phyloP scores from a whole-genome alignment of 1,284 basidiomycete genomes.

The Cryptococcus amylolentus region DNA sequence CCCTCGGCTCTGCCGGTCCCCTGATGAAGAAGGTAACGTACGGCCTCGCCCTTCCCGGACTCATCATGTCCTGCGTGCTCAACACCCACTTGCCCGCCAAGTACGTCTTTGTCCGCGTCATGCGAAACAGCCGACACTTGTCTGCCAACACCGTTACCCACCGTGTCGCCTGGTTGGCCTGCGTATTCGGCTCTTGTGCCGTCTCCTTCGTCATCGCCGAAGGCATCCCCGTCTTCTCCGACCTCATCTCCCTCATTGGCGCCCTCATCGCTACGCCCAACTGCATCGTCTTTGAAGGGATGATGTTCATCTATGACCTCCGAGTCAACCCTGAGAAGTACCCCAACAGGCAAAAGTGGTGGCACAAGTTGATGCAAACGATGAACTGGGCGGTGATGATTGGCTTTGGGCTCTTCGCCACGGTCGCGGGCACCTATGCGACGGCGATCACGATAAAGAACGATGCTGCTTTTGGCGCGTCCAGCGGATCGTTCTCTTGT shows the following conservation, averaged over 20 bases:
- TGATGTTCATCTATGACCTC: slow-evolving; percentile 13
- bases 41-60: slow-evolving; percentile 45
- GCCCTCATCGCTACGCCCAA: slow-evolving; percentile 26
- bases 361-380: slow-evolving; percentile 18
- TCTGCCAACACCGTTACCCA: slow-evolving; percentile 59
- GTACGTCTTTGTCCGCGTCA: slow-evolving; percentile 58
- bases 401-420: slow-evolving; percentile 26
- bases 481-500: slow-evolving; percentile 22
- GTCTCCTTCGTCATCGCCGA: slow-evolving; percentile 14
- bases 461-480: slow-evolving; percentile 27
- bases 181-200: slow-evolving; percentile 48
- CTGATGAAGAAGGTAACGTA: slow-evolving; percentile 48
- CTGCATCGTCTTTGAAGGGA: background rate
- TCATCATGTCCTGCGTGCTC: slow-evolving; percentile 18
- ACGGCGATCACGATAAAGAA: slow-evolving; percentile 27
- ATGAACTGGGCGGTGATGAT: slow-evolving; percentile 28
- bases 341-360: slow-evolving; percentile 11
- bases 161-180: slow-evolving; percentile 56
- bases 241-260: slow-evolving; percentile 34
- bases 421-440: slow-evolving; percentile 34
- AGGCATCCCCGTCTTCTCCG: slow-evolving; percentile 38
- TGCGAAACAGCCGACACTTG: slow-evolving; percentile 58
- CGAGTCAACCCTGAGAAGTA: slow-evolving; percentile 15
- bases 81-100: slow-evolving; percentile 28
- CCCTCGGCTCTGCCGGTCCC: slow-evolving; percentile 43